phyloP scores from a whole-genome alignment of 768 basidiomycete genomes.

The Lentinula sp. region DNA sequence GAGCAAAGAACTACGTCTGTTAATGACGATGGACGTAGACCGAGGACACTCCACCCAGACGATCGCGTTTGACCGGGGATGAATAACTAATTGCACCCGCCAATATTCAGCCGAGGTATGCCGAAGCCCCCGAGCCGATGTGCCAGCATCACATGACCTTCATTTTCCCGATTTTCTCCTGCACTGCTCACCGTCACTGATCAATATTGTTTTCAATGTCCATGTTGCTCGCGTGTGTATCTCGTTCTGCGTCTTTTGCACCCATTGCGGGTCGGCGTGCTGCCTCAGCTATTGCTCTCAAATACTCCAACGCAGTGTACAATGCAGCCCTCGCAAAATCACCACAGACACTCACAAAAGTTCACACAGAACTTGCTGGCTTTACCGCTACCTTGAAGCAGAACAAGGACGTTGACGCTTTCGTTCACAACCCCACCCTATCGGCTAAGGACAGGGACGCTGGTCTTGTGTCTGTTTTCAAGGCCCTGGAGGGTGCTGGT shows the following conservation, averaged over 20 bases:
- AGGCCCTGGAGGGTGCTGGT: slow-evolving; percentile 54
- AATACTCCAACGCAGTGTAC: slow-evolving; percentile 82
- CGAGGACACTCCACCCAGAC: not conserved
- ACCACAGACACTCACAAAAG: slow-evolving; percentile 73
- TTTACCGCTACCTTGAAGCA: slow-evolving; percentile 67
- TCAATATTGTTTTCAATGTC: not conserved
- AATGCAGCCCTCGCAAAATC: slow-evolving; percentile 80
- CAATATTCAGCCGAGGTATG: not conserved
- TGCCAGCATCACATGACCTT: not conserved
- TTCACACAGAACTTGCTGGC: slow-evolving; percentile 75
- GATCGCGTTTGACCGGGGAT: not conserved
- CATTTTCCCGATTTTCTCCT: not conserved
- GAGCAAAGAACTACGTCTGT: not conserved
- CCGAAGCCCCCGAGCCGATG: not conserved
- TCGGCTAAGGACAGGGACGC: slow-evolving; percentile 68
- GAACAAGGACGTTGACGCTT: slow-evolving; percentile 57
- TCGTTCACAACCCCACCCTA: slow-evolving; percentile 89
- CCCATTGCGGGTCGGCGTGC: slow-evolving; percentile 60
- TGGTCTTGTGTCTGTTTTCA: slow-evolving; percentile 63
- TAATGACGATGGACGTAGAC: not conserved
- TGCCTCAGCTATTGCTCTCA: slow-evolving; percentile 70
- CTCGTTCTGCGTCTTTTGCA: slow-evolving; percentile 43
- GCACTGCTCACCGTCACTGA: not conserved
- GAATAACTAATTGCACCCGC: not conserved
- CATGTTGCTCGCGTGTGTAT: slow-evolving; percentile 53